These are phyloP conservation scores for Leccinum obscurum DNA, from an alignment of 768 basidiomycete species.

Conservation along the genomic window DNA sequence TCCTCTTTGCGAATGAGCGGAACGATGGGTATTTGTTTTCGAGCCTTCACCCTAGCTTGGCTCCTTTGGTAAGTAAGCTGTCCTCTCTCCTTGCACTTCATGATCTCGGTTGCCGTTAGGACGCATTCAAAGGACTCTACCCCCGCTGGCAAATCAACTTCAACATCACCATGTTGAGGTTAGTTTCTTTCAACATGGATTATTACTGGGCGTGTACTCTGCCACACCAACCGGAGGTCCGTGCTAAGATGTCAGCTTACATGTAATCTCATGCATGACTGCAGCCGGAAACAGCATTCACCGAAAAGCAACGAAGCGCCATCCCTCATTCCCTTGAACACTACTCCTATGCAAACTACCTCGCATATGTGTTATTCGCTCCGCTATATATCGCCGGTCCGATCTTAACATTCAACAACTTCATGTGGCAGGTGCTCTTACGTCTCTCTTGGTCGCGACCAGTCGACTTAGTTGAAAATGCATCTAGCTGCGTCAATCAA, in stretches of 20 bases:
- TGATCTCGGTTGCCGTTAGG: constrained; percentile 42
- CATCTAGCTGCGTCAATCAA: constrained; percentile 60
- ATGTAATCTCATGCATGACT: constrained; percentile 4
- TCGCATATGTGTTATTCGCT: constrained; percentile 87
- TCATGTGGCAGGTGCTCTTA: constrained; percentile 79
- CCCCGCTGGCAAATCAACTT: constrained; percentile 93
- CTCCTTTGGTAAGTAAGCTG: constrained; percentile 53
- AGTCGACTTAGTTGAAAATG: neutral
- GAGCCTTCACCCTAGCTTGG: constrained; percentile 52
- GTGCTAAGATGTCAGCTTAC: constrained; percentile 14
- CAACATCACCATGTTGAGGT: constrained; percentile 94
- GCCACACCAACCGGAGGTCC: constrained; percentile 43
- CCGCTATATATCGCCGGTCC: constrained; percentile 96
- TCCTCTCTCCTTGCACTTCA: neutral
- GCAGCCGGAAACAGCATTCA: constrained; percentile 35
- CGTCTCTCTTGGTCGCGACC: neutral
- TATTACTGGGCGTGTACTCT: constrained; percentile 76
- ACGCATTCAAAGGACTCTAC: constrained; percentile 69
- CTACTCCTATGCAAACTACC: constrained; percentile 72
- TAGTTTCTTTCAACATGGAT: constrained; percentile 93
- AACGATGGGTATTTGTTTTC: constrained; percentile 74
- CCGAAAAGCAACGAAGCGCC: constrained; percentile 61
- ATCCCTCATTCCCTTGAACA: constrained; percentile 52
- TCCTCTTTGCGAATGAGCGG: constrained; percentile 78
- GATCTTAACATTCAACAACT: constrained; percentile 95